phyloP scores from a whole-genome alignment of 495 filamentous ascomycete species.

The Trichoderma erinaceum region DNA sequence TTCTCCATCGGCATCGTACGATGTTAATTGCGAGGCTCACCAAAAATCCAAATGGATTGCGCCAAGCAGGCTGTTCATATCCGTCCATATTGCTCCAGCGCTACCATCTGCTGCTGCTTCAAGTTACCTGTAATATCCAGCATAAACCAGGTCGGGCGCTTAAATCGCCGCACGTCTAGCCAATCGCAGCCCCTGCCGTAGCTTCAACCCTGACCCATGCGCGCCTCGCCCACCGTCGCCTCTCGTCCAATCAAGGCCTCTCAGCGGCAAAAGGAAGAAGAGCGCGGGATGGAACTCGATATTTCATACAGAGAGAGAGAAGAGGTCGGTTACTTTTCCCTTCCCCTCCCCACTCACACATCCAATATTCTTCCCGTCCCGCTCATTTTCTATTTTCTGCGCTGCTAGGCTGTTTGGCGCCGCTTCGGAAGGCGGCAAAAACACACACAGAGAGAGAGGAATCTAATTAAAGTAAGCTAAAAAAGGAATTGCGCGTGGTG shows the following conservation, averaged over 20 bases:
- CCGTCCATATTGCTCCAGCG: neutral
- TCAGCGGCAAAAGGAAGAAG: neutral
- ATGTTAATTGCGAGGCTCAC: neutral
- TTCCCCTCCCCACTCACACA: neutral
- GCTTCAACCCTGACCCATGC: neutral
- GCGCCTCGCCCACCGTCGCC: neutral
- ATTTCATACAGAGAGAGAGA: neutral
- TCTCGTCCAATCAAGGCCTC: conserved; percentile 3
- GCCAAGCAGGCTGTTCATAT: neutral
- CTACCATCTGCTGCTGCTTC: neutral
- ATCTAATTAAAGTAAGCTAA: too few species aligned
- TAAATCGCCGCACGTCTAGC: neutral
- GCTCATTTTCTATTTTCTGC: neutral
- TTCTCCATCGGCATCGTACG: neutral
- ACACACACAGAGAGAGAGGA: too few species aligned
- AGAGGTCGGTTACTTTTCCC: neutral
- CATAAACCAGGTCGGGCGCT: neutral
- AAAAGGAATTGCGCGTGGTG: too few species aligned
- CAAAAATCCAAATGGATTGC: neutral
- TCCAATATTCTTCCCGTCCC: neutral
- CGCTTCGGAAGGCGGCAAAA: conserved; percentile 5
- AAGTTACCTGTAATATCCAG: neutral
- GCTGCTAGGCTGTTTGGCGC: neutral
- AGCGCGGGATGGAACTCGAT: neutral
- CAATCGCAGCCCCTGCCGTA: neutral